These are phyloP conservation scores for Lupinus albus DNA, from an alignment of 306 rosid species.

Conservation along the genomic window DNA sequence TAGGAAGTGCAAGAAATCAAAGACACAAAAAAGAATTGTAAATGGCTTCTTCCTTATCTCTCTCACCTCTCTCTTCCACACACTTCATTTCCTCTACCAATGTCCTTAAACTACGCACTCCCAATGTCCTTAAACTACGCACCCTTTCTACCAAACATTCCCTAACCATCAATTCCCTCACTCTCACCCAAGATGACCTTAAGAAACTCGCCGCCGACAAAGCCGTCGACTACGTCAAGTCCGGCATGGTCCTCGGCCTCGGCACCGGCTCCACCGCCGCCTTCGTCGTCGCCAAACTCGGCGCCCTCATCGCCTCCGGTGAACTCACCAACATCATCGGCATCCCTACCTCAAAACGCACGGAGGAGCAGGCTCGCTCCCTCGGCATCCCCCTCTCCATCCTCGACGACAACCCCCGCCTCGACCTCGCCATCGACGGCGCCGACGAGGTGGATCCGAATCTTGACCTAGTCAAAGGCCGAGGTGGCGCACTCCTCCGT, in stretches of 20 bases:
- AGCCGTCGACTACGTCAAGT: slow-evolving; percentile 75
- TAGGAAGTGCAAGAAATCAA: too few relatives aligned
- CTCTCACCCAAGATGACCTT: slow-evolving; percentile 82
- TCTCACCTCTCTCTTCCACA: slow-evolving; percentile 54
- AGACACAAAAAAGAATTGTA: too few relatives aligned
- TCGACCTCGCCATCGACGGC: slow-evolving; percentile 85
- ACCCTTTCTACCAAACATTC: background rate
- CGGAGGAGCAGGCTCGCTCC: slow-evolving; percentile 79
- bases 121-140: slow-evolving; percentile 52
- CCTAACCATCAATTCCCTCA: slow-evolving; percentile 34
- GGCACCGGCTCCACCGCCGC: slow-evolving; percentile 96
- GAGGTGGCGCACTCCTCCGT: slow-evolving; percentile 74
- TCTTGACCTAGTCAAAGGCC: slow-evolving; percentile 77
- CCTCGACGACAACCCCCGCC: slow-evolving; percentile 68
- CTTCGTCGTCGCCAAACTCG: slow-evolving; percentile 81
- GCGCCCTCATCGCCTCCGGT: slow-evolving; percentile 63
- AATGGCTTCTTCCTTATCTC: slow-evolving; percentile 77
- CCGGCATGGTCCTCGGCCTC: slow-evolving; percentile 89
- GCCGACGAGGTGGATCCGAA: slow-evolving; percentile 85
- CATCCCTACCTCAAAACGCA: slow-evolving; percentile 82
- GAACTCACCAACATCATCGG: slow-evolving; percentile 66
- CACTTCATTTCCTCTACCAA: slow-evolving; percentile 50
- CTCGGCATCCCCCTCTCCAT: slow-evolving; percentile 78
- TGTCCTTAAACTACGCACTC: slow-evolving; percentile 53
- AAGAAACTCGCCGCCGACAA: slow-evolving; percentile 83